Percentiles rank a stretch among this genome's conserved stretches.
phyloP scores from a whole-genome alignment of 768 basidiomycete species.

The Tylopilus sp. region DNA sequence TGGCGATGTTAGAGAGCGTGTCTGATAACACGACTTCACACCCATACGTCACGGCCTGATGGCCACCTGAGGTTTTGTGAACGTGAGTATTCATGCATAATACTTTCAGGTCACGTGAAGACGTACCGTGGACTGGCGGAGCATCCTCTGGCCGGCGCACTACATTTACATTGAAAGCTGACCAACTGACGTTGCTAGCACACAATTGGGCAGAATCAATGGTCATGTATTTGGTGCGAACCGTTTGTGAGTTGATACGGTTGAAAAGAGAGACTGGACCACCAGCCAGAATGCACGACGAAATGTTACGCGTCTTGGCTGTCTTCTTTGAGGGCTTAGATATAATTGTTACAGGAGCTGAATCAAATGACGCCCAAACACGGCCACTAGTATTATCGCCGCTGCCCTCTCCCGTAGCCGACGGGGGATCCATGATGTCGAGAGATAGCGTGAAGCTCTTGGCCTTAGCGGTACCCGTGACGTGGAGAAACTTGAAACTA shows the following conservation, averaged over 20 bases:
- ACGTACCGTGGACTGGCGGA: constrained; percentile 59
- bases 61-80: constrained; percentile 49
- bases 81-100: constrained; percentile 38
- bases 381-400: constrained; percentile 48
- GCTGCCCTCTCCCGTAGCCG: constrained; percentile 39
- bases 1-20: constrained; percentile 79
- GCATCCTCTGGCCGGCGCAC: constrained; percentile 69
- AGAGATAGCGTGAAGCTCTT: constrained; percentile 87
- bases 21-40: constrained; percentile 86
- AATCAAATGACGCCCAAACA: constrained; percentile 89
- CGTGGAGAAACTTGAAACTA: constrained; percentile 90
- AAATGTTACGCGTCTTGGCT: constrained; percentile 89
- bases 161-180: constrained; percentile 91
- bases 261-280: constrained; percentile 93
- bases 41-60: constrained; percentile 88
- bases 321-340: constrained; percentile 98
- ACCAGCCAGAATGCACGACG: constrained; percentile 84
- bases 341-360: constrained; percentile 89
- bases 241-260: constrained; percentile 94
- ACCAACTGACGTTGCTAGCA: constrained; percentile 91
- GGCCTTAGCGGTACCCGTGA: constrained; percentile 82
- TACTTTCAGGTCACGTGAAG: constrained; percentile 47
- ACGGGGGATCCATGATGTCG: constrained; percentile 76
- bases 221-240: constrained; percentile 96
- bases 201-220: constrained; percentile 80